Base-by-base conservation (phyloP, 2,329 filamentous ascomycete genomes). In the Metarhizium brunneum region DNA sequence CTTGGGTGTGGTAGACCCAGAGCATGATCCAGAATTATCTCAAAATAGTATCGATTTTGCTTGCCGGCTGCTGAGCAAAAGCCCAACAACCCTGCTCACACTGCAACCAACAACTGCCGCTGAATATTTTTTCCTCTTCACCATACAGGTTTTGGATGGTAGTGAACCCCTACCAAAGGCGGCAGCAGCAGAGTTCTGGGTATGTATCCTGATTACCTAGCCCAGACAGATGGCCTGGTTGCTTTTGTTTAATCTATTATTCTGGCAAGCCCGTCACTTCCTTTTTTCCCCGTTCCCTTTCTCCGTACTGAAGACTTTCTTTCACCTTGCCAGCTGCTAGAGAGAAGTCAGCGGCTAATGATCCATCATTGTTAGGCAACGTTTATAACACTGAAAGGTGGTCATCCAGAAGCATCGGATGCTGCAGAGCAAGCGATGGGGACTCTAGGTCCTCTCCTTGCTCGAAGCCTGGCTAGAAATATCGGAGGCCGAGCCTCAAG, bases 121-220 rank as follows among this genome's bases (percentile, higher is more conserved):
- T 1, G 83, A 87, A 57, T 82, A 78, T 61, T 79, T 90, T 58
- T 87, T 95, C 63, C 71, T 85, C 54, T 92, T 92, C 63, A 81
- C 84, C 0, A 73, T 94, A 13, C 80, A 82, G 62, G 84, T 88
- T 7, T 72, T 95, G 6, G 79, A 85, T 47, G 86, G 85, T 13
- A 82, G 78, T 35, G 89, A 94, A 57, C 84, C 87, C 0, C 73
- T 95, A 10, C 87, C 88, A 0, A 95, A 94, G 70, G 80, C 80
- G 35, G 82, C 87, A 2, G 82, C 89, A 1, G 82, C 85, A 8
- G 83, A 87, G 32, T 88, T 95, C 59, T 94, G 90, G 88, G 84
- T 87, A 70, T 61, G 76, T 65, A 13, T 14, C 8, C n/a, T 29
- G 14, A 20, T 47, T 45, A 35, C 16, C 14, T 20, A 13, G 4